These are phyloP conservation scores for Salicornia ramosissima DNA, from an alignment of 148 eudicot species.

Conservation along the genomic window DNA sequence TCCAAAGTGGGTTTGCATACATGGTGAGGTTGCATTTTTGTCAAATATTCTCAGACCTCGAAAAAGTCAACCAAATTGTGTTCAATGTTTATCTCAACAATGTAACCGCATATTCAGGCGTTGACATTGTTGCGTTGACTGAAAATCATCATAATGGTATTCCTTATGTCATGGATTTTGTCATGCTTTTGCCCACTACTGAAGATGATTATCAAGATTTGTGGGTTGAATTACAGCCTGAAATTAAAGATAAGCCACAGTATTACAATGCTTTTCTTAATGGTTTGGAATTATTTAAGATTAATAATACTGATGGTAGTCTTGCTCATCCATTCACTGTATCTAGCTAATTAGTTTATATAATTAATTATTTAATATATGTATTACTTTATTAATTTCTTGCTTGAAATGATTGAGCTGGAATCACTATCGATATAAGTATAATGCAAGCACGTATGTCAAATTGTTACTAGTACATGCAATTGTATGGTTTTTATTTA, in stretches of 20 bases:
- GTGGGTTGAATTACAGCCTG: conserved; percentile 71
- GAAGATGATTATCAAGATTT: conserved; percentile 49
- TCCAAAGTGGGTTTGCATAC: conserved; percentile 68
- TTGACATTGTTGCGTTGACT: conserved; percentile 60
- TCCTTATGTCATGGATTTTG: conserved; percentile 51
- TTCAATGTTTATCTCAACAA: conserved; percentile 64
- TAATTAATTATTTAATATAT: background rate
- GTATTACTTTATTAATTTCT: background rate
- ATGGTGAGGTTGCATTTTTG: conserved; percentile 94
- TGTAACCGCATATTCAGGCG: conserved; percentile 47
- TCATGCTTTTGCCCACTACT: conserved; percentile 45
- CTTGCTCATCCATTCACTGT: background rate
- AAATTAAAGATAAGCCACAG: conserved; percentile 27
- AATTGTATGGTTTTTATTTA: background rate
- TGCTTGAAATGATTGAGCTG: background rate
- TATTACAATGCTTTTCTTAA: conserved; percentile 69
- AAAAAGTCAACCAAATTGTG: conserved; percentile 52
- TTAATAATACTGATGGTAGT: conserved; percentile 46
- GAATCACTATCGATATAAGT: background rate
- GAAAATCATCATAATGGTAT: conserved; percentile 34
- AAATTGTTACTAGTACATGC: too few relatives aligned
- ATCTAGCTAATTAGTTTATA: background rate
- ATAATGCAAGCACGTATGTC: too few relatives aligned
- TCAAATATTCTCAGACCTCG: conserved; percentile 38
- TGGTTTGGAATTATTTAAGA: conserved; percentile 81